Evolutionary conservation across 2,329 filamentous ascomycete species (phyloP).

Genomic region (Allantophomopsis lycopodina): DNA sequence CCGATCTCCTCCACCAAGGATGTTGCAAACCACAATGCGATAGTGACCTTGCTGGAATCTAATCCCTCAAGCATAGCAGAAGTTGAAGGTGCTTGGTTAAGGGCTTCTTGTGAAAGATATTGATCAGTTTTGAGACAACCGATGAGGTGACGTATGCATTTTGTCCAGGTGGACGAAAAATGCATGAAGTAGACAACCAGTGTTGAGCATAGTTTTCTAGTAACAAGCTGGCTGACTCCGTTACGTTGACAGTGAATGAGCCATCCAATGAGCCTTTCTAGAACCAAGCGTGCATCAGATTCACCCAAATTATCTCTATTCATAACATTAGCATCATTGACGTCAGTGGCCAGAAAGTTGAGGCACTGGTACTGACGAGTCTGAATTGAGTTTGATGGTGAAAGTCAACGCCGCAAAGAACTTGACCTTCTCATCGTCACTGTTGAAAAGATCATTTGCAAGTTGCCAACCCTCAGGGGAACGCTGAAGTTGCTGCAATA

Average conservation of each 20-base stretch:
- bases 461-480: conserved; percentile 76
- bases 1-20: conserved; percentile 52
- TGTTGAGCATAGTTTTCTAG: conserved; percentile 65
- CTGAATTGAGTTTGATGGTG: conserved; percentile 88
- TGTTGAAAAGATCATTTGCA: conserved; percentile 60
- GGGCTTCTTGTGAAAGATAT: conserved; percentile 30
- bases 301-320: conserved; percentile 29
- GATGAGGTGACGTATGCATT: conserved; percentile 49
- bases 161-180: conserved; percentile 53
- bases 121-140: conserved; percentile 38
- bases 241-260: conserved; percentile 38
- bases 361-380: conserved; percentile 40
- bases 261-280: conserved; percentile 49
- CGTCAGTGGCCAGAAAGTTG: too few species aligned
- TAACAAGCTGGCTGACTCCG: conserved; percentile 43
- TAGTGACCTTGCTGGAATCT: conserved; percentile 34
- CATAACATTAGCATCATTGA: not conserved
- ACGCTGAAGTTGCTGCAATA: conserved; percentile 66
- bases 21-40: conserved; percentile 50
- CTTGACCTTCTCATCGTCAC: conserved; percentile 59
- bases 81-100: conserved; percentile 28
- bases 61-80: conserved; percentile 30
- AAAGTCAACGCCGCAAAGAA: conserved; percentile 92
- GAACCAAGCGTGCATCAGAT: conserved; percentile 40
- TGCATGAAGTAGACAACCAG: conserved; percentile 64